These are phyloP conservation scores for Rhamnella rubrinervis DNA, from an alignment of 331 rosid species.

Conservation along the genomic window DNA sequence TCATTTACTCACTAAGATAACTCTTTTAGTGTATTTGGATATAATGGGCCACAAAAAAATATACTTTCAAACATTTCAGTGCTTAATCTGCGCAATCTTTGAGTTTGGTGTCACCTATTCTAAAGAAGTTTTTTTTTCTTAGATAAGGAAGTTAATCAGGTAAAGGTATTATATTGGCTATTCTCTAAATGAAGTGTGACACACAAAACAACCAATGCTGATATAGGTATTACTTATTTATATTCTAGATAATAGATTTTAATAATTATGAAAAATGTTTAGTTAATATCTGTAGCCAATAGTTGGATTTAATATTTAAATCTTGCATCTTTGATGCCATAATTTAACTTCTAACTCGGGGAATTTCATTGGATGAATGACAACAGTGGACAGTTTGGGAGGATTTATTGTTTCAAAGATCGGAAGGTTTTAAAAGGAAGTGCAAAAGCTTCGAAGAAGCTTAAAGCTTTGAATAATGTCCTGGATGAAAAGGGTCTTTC, in stretches of 20 bases:
- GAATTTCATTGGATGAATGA: slow-evolving; percentile 6
- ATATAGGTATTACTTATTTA: too few relatives aligned
- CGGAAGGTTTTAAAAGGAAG: slow-evolving; percentile 48
- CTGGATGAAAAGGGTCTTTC: slow-evolving; percentile 68
- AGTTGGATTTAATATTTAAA: too few relatives aligned
- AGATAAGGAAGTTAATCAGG: too few relatives aligned
- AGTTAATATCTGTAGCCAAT: too few relatives aligned
- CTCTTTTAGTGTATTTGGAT: not conserved
- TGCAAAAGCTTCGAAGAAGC: slow-evolving; percentile 54
- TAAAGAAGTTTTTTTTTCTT: too few relatives aligned
- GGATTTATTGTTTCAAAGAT: slow-evolving; percentile 40
- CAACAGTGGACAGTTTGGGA: slow-evolving; percentile 32
- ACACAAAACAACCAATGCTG: too few relatives aligned
- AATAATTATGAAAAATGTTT: too few relatives aligned
- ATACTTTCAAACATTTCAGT: not conserved
- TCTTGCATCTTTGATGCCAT: not conserved
- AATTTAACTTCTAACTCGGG: slow-evolving; percentile 25
- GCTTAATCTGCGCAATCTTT: too few relatives aligned
- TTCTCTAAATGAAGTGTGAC: too few relatives aligned
- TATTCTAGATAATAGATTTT: too few relatives aligned
- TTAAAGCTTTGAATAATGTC: slow-evolving; percentile 30
- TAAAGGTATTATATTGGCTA: too few relatives aligned
- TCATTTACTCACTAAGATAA: not conserved
- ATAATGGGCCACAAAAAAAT: not conserved
- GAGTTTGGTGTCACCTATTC: too few relatives aligned